Base-by-base conservation (phyloP, 345 rosid species). In the Lagerstroemia speciosa region DNA sequence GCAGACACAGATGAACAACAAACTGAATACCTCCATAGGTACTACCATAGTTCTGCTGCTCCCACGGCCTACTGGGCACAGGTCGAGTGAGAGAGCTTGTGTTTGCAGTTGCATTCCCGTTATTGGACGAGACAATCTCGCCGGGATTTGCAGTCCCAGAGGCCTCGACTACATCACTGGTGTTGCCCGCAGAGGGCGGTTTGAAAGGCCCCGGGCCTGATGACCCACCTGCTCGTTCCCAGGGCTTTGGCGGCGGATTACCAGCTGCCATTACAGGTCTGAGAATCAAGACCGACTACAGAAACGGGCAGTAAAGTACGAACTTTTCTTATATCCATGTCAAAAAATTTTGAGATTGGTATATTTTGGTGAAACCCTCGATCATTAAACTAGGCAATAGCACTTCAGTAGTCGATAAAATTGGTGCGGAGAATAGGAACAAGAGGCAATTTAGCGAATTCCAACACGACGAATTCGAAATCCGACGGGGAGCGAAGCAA, bases 71-170 rank as follows among this genome's bases (percentile, higher is more conserved):
- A 37, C 83, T 6, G 20, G 99, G 99, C 36, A 94, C 78, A 66
- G 99, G 93, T 69, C 96, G 81, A 67, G 80, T 74, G n/a, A 84
- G 74, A 69, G 93, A 29, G 68, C 84, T 70, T 20, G 31, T 91
- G 67, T 85, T 89, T 15, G 70, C 75, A 71, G 79, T 64, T 2
- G 87, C 62, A 74, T 72, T 83, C 66, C 79, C 76, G 71, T 80
- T 78, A 26, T 64, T 67, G 27, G 83, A 38, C 0, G 96, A 52
- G 78, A 91, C 87, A 33, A 89, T 79, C 73, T 91, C 99, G 58
- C 97, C 96, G 0, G 96, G 97, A 66, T 66, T 84, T 9, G 96
- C 97, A 50, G 99, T 91, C 67, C 99, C 99, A 32, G 99, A 89
- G 73, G 93, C 93, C 78, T 94, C 97, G 48, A 94, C 99, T 2